Conservation (phyloP, 164 flowering plant species). For the Dillenia suffruticosa region DNA sequence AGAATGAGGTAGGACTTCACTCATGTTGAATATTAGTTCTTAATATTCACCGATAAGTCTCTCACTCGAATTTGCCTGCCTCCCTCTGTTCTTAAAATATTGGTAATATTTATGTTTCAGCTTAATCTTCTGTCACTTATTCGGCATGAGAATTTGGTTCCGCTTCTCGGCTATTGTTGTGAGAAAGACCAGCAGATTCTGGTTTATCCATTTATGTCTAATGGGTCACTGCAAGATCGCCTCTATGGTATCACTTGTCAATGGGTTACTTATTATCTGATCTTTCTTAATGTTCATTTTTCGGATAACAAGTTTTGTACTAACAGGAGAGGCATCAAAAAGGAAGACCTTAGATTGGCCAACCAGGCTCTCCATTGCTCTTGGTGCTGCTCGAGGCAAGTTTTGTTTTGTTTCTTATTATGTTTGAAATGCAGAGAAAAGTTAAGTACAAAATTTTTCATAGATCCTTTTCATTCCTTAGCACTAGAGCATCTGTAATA, state of each 20-base stretch:
- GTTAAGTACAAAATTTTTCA: too few relatives aligned
- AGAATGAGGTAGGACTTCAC: slow-evolving; percentile 55
- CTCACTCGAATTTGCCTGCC: too few relatives aligned
- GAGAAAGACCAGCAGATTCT: slow-evolving; percentile 81
- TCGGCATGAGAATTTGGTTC: slow-evolving; percentile 71
- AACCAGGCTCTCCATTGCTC: slow-evolving; percentile 73
- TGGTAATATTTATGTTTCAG: slow-evolving; percentile 26
- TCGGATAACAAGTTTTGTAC: neutral
- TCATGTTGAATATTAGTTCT: too few relatives aligned
- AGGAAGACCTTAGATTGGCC: slow-evolving; percentile 72
- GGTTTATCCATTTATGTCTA: slow-evolving; percentile 86
- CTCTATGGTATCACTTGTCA: slow-evolving; percentile 52
- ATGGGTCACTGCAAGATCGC: slow-evolving; percentile 84
- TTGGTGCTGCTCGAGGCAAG: slow-evolving; percentile 84
- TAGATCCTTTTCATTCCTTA: too few relatives aligned
- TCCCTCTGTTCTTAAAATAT: too few relatives aligned
- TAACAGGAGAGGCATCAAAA: slow-evolving; percentile 62
- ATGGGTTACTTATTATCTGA: neutral
- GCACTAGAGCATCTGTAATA: too few relatives aligned
- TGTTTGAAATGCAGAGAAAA: too few relatives aligned
- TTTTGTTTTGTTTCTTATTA: neutral
- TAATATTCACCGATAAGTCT: too few relatives aligned
- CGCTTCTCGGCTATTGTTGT: slow-evolving; percentile 71
- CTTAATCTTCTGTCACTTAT: slow-evolving; percentile 69
- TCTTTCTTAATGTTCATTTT: slow-evolving; percentile 5